Base-by-base conservation (phyloP, 2,329 filamentous ascomycete genomes). In the Ceratocystis smalleyi region DNA sequence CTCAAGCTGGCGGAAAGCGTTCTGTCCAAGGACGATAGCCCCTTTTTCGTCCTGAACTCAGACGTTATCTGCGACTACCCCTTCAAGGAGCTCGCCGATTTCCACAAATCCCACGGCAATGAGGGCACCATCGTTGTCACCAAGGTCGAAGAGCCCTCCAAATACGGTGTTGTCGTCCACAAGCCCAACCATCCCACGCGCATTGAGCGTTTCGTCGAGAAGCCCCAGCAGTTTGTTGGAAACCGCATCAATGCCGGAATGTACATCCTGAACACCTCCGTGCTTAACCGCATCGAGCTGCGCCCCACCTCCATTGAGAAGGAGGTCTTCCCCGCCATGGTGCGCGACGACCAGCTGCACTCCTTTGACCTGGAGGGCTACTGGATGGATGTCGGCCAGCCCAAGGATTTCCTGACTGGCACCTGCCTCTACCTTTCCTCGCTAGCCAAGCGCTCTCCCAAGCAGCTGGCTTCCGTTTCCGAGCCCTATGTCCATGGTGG, bases 341-440 rank as follows among this genome's bases (percentile, higher is more conserved):
- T 88, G 77, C 85, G 82, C 71, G 92, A 96, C 71, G 90, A 90
- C 69, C 83, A 92, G 76, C 80, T 97, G 68, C 92, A 97, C 81
- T 96, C 90, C 1, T 96, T 95, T 74, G 92, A 97, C 74, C 84
- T 97, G 35, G 91, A 96, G 70, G 91, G 92, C 70, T 97, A 95
- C 84, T 97, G 92, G 92, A 97, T 97, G 92, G 92, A 97, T 71
- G 90, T 99, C 69, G 92, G 92, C 71, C 92, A 99, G 78, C 92
- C 92, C 70, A 99, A 97, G 80, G 92, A 99, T 74, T 99, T 97
- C 83, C 81, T 99, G 64, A 90, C 88, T 24, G 92, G 92, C 68
- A 97, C 94, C 67, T 97, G 92, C 78, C 82, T 99, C 68, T 97
- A 96, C 79, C 88, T 99, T 62, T 91, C 89, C 59, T 95, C 90